phyloP scores from a whole-genome alignment of 768 basidiomycete species.

The Sporobolomyces pararoseus region DNA sequence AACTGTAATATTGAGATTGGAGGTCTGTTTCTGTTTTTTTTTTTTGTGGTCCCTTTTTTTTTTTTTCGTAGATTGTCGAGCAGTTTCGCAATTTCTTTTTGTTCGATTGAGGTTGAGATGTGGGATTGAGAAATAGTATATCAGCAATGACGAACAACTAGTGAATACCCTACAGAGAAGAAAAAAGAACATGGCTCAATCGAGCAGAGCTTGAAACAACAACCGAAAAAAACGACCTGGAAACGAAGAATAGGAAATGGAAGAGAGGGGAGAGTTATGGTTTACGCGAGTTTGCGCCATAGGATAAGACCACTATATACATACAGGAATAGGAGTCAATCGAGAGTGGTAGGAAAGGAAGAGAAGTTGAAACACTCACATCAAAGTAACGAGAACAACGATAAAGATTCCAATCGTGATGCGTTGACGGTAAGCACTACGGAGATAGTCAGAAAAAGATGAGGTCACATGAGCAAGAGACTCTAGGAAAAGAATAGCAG shows the following conservation, averaged over 20 bases:
- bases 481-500: too few relatives aligned
- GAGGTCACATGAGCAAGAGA: too few relatives aligned
- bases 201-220: not conserved
- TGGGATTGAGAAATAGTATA: too few relatives aligned
- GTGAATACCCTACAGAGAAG: too few relatives aligned
- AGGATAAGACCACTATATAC: not conserved
- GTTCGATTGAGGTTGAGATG: too few relatives aligned
- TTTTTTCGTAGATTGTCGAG: too few relatives aligned
- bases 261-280: not conserved
- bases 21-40: too few relatives aligned
- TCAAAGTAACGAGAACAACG: conserved; percentile 48
- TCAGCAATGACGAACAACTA: too few relatives aligned
- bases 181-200: too few relatives aligned
- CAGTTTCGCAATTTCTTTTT: too few relatives aligned
- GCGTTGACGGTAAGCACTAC: conserved; percentile 52
- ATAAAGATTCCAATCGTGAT: conserved; percentile 51
- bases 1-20: not conserved
- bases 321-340: not conserved
- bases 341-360: not conserved
- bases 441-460: not conserved
- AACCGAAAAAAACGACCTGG: not conserved
- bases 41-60: too few relatives aligned
- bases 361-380: conserved; percentile 10
- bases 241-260: not conserved
- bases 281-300: conserved; percentile 8